Evolutionary conservation across 129 eudicot species (phyloP).

Genomic region (Saussurea involucrata): DNA sequence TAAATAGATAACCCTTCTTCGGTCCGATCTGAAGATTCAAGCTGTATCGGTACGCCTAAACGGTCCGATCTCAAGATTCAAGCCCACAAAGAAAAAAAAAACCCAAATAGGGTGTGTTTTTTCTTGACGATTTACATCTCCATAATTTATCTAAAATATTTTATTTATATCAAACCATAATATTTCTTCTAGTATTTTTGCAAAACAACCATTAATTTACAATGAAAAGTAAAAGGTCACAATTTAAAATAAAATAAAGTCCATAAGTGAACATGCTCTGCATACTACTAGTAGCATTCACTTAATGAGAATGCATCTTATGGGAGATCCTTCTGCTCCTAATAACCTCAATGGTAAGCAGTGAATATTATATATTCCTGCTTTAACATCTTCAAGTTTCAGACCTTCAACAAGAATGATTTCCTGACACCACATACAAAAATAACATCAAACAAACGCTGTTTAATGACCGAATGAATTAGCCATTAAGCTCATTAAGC

Average conservation of each 20-base stretch:
- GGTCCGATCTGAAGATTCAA: no score
- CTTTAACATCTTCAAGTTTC: conserved; percentile 55
- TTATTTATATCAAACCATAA: background rate
- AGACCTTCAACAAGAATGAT: conserved; percentile 79
- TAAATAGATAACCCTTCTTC: no score
- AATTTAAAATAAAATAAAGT: background rate
- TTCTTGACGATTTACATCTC: background rate
- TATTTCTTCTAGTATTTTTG: background rate
- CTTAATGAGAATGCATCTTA: conserved; percentile 76
- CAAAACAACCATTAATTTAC: background rate
- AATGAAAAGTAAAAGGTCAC: background rate
- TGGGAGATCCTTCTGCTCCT: conserved; percentile 88
- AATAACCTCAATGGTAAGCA: conserved; percentile 73
- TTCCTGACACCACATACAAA: conserved; percentile 37
- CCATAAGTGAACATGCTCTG: background rate
- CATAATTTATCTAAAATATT: background rate
- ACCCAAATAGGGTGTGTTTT: background rate
- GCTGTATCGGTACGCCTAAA: no score
- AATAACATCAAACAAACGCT: background rate
- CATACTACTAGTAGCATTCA: conserved; percentile 13
- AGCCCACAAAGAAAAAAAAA: no score
- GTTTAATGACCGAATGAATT: background rate
- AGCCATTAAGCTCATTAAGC: background rate
- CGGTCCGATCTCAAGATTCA: no score
- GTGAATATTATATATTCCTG: conserved; percentile 68